Conservation (phyloP, 352 stramenopile genomes). For the Globisporangium emineosum region DNA sequence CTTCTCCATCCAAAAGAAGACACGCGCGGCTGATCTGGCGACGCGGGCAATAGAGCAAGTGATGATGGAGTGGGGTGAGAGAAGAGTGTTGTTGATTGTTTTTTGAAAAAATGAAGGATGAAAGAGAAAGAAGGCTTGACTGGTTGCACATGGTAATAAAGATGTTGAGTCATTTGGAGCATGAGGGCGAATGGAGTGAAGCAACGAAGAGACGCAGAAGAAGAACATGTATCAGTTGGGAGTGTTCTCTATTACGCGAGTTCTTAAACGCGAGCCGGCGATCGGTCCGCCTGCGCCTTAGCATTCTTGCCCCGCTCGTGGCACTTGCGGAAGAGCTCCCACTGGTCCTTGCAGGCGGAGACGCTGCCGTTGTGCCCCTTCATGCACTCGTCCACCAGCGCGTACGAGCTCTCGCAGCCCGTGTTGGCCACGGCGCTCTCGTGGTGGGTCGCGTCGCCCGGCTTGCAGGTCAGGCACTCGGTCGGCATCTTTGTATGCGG, state of each 20-base stretch:
- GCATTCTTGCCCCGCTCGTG: constrained; percentile 49
- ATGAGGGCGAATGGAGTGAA: no score
- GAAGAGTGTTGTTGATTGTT: constrained; percentile 1
- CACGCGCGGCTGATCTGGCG: constrained; percentile 21
- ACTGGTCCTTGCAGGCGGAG: constrained; percentile 73
- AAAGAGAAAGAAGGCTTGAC: not conserved
- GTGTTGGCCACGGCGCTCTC: constrained; percentile 63
- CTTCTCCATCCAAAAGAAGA: constrained; percentile 25
- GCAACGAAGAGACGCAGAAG: not conserved
- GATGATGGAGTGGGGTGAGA: not conserved
- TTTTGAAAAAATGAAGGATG: not conserved
- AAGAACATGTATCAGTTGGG: not conserved
- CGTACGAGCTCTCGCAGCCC: constrained; percentile 62
- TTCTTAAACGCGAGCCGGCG: not conserved
- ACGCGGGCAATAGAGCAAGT: not conserved
- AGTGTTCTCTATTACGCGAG: not conserved
- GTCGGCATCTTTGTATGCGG: constrained; percentile 39
- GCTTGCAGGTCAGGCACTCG: constrained; percentile 73
- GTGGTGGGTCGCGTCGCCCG: constrained; percentile 63
- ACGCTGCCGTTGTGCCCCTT: constrained; percentile 73
- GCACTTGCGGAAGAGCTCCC: constrained; percentile 73
- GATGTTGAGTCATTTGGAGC: not conserved
- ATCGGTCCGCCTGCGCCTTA: constrained; percentile 2
- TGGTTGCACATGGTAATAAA: not conserved
- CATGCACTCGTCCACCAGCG: constrained; percentile 78